Evolutionary conservation across 78 protist genomes (phyloP), one percentile per base, ranked within the genome.

Genomic region (Blattamonas nauphoetae): DNA sequence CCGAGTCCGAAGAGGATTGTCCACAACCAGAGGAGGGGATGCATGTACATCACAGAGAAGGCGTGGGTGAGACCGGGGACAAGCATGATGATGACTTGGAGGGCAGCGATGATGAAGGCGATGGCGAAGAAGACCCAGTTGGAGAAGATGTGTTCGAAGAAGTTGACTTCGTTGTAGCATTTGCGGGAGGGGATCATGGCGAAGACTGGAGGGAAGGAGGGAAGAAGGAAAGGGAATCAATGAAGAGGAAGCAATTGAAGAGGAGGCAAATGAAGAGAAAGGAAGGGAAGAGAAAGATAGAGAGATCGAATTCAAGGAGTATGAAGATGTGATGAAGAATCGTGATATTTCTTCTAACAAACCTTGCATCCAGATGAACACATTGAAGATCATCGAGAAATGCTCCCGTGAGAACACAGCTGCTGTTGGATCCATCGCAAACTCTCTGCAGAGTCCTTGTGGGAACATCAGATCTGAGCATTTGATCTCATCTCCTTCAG

Each of bases 131-230:
- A 79, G 45, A 79, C 32, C 45, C 33, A 38, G 83, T 79, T 79
- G 29, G 6, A 33, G 83, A 79, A 79, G 83, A 79, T 79, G 43
- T 11, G 43, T 5, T 6, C 83, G 21, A 79, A 79, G 83, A 79
- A 79, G 83, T 79, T 79, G 41, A 79, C 21, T 21, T 79, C 83
- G 71, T 55, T 55, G 71, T 55, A 55, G 4, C 46, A 71, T 2
- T 2, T 6, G 42, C 91, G 43, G 89, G 86, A 83, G 38, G 63
- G 42, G 83, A 89, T 42, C 80, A 44, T 45, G 80, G 84, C 86
- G 80, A 45, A 45, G 33, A 89, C 3, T 46, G 64, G 64, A 6
- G 64, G 64, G n/a, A n/a, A n/a, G n/a, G n/a, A n/a, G n/a, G n/a
- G n/a, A n/a, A n/a, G n/a, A n/a, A n/a, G n/a, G n/a, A n/a, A n/a